Evolutionary conservation across 2,329 filamentous ascomycete genomes (phyloP).

Genomic region (Colletotrichum magnum): DNA sequence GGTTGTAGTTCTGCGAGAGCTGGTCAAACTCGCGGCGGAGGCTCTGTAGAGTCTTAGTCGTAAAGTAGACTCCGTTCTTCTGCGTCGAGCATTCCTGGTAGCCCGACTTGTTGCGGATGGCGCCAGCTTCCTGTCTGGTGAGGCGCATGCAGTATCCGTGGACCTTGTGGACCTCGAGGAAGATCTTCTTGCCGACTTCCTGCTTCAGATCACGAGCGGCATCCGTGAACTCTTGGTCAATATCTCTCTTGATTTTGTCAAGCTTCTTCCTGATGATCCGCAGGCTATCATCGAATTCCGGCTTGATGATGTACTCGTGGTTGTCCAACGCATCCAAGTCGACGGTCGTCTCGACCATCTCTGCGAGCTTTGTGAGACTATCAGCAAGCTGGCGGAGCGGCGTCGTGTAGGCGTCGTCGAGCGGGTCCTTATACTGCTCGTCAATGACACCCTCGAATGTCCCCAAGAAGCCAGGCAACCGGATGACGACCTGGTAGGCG

Average conservation of each 20-base stretch:
- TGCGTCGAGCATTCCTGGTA: constrained; percentile 98
- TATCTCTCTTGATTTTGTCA: constrained; percentile 85
- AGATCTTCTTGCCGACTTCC: constrained; percentile 98
- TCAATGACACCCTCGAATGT: constrained; percentile 96
- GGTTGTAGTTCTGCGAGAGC: constrained; percentile 93
- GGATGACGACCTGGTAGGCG: constrained; percentile 94
- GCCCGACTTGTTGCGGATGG: constrained; percentile 89
- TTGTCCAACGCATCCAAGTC: constrained; percentile 95
- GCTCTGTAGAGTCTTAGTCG: constrained; percentile 83
- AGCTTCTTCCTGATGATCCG: constrained; percentile 92
- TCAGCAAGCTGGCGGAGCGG: constrained; percentile 84
- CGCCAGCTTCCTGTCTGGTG: constrained; percentile 90
- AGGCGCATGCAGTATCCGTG: constrained; percentile 98
- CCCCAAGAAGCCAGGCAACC: constrained; percentile 89
- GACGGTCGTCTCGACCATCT: constrained; percentile 99
- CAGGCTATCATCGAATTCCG: constrained; percentile 93
- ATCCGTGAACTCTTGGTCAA: constrained; percentile 84
- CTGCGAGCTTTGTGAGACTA: constrained; percentile 87
- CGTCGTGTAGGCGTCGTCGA: constrained; percentile 88
- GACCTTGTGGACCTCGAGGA: constrained; percentile 94
- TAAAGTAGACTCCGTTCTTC: constrained; percentile 99
- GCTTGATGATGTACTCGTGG: constrained; percentile 99
- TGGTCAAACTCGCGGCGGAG: constrained; percentile 94
- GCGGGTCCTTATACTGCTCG: constrained; percentile 87
- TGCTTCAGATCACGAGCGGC: constrained; percentile 87